phyloP scores from a whole-genome alignment of 1,284 basidiomycete genomes.

The Phylloporus sp. region DNA sequence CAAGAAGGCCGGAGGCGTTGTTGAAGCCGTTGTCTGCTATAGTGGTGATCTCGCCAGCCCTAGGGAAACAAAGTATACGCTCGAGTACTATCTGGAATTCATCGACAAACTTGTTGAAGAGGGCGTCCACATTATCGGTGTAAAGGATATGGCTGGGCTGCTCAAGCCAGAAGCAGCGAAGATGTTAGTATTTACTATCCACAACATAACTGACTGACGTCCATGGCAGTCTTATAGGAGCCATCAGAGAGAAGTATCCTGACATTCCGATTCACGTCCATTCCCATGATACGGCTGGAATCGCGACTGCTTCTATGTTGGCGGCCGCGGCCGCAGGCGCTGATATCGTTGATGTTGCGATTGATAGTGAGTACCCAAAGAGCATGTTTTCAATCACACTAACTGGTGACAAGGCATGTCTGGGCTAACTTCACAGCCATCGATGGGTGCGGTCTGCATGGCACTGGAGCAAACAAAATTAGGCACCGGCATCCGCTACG shows the following conservation, averaged over 20 bases:
- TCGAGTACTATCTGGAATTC: conserved; percentile 98
- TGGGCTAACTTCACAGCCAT: conserved; percentile 96
- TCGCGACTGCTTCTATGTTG: conserved; percentile 96
- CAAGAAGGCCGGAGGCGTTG: conserved; percentile 99
- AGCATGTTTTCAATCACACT: conserved; percentile 1
- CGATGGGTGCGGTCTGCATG: conserved; percentile 96
- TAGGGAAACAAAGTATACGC: conserved; percentile 97
- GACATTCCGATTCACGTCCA: conserved; percentile 99
- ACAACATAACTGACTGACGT: conserved; percentile 15
- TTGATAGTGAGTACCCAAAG: conserved; percentile 78
- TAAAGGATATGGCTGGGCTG: conserved; percentile 99
- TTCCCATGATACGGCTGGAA: conserved; percentile 99
- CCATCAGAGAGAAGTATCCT: conserved; percentile 95
- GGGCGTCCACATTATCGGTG: conserved; percentile 96
- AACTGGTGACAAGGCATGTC: conserved; percentile 80
- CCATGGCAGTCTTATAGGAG: conserved; percentile 79
- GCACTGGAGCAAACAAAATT: conserved; percentile 95
- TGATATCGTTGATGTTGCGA: conserved; percentile 97
- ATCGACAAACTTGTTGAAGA: conserved; percentile 93
- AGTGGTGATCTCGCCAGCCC: conserved; percentile 96
- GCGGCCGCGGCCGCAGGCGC: conserved; percentile 96
- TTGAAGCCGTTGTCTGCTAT: conserved; percentile 98
- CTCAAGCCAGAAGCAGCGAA: conserved; percentile 95
- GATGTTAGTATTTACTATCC: conserved; percentile 55
- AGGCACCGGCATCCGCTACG: conserved; percentile 96